phyloP scores from a whole-genome alignment of 768 basidiomycete genomes.

The Xerocomellus chrysenteron region DNA sequence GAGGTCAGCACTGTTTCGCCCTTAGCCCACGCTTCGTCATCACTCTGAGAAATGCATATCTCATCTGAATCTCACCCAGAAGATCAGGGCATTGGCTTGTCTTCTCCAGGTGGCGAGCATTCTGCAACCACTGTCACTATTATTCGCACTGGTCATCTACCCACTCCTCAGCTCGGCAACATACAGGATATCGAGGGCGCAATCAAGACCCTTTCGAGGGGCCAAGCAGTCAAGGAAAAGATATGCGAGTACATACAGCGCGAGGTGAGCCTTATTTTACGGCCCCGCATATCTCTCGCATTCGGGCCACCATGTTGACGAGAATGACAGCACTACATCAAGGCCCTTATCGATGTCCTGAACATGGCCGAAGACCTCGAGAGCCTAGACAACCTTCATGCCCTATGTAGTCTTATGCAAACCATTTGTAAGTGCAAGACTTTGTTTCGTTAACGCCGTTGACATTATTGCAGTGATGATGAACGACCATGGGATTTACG shows the following conservation, averaged over 20 bases:
- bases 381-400: slow-evolving; percentile 85
- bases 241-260: slow-evolving; percentile 87
- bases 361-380: slow-evolving; percentile 92
- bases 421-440: slow-evolving; percentile 70
- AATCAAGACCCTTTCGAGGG: slow-evolving; percentile 72
- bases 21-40: slow-evolving; percentile 16
- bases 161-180: slow-evolving; percentile 71
- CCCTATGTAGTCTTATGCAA: slow-evolving; percentile 89
- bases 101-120: slow-evolving; percentile 65
- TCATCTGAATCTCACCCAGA: slow-evolving; percentile 31
- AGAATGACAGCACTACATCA: slow-evolving; percentile 74
- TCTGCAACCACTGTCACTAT: slow-evolving; percentile 61
- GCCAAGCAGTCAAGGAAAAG: slow-evolving; percentile 72
- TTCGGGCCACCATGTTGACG: not conserved
- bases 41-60: slow-evolving; percentile 17
- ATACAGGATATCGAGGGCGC: slow-evolving; percentile 77
- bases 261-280: slow-evolving; percentile 54
- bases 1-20: slow-evolving; percentile 45
- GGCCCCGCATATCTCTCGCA: not conserved
- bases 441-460: not conserved
- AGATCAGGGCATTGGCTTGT: slow-evolving; percentile 50
- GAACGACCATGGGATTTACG: slow-evolving; percentile 93
- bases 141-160: slow-evolving; percentile 71
- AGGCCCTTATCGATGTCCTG: slow-evolving; percentile 79
- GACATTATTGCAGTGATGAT: slow-evolving; percentile 65